Evolutionary conservation across 208 protist species (phyloP).

Genomic region (Leishmania guyanensis): DNA sequence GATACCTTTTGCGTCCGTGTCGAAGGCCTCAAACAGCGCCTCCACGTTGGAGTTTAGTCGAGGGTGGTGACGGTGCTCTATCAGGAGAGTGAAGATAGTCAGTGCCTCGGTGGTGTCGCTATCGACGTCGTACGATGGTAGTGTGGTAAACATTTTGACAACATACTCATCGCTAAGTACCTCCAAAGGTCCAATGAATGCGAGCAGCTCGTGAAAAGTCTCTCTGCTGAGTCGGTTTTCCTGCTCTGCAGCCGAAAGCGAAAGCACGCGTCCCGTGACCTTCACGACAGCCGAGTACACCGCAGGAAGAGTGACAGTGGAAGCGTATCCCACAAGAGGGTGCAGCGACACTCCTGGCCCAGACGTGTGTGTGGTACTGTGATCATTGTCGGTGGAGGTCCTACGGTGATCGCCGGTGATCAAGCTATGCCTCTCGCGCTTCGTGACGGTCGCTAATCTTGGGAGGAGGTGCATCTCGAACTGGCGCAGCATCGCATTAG

Average conservation of each 20-base stretch:
- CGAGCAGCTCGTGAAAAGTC: constrained; percentile 43
- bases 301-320: constrained; percentile 44
- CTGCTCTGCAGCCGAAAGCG: background rate
- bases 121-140: constrained; percentile 30
- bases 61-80: constrained; percentile 63
- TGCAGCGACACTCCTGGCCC: constrained; percentile 20
- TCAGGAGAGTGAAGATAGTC: constrained; percentile 57
- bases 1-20: constrained; percentile 38
- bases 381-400: background rate
- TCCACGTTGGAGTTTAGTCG: constrained; percentile 54
- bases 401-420: background rate
- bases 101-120: constrained; percentile 32
- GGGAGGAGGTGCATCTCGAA: constrained; percentile 43
- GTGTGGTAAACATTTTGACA: constrained; percentile 37
- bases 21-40: constrained; percentile 72
- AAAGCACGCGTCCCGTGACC: constrained; percentile 27
- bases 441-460: background rate
- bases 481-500: constrained; percentile 28
- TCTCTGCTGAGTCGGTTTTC: constrained; percentile 2
- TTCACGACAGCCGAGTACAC: constrained; percentile 44
- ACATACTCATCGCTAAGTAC: constrained; percentile 55
- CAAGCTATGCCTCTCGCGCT: background rate
- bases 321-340: constrained; percentile 67
- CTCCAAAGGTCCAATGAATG: constrained; percentile 20
- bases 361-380: background rate